These are phyloP conservation scores for Phytopythium montanum DNA, from an alignment of 352 stramenopile genomes.

Conservation along the genomic window DNA sequence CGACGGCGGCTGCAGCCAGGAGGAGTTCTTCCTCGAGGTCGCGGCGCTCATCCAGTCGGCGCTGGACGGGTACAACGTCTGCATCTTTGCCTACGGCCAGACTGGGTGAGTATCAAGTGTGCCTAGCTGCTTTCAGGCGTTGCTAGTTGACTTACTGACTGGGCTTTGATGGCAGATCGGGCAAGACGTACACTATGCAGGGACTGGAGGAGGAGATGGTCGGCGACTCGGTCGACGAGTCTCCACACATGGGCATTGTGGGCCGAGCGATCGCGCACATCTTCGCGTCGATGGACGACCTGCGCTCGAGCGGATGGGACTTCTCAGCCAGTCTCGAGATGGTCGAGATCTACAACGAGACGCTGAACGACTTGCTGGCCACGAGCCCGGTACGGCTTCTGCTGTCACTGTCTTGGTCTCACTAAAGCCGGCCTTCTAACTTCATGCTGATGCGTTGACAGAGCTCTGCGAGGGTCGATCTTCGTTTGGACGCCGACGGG, in stretches of 20 bases:
- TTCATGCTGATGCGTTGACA: conserved; percentile 6
- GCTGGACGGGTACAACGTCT: conserved; percentile 95
- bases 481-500: conserved; percentile 64
- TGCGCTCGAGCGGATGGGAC: conserved; percentile 66
- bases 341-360: conserved; percentile 98
- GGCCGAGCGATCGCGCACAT: conserved; percentile 76
- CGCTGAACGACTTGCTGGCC: conserved; percentile 91
- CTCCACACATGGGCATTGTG: conserved; percentile 74
- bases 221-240: conserved; percentile 33
- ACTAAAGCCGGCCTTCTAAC: not conserved
- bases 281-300: conserved; percentile 58
- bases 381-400: conserved; percentile 33
- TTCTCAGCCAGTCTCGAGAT: conserved; percentile 80
- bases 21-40: conserved; percentile 96
- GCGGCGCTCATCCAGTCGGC: conserved; percentile 93
- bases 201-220: conserved; percentile 38
- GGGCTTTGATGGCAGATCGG: conserved; percentile 36
- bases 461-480: conserved; percentile 64
- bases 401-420: not conserved
- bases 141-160: not conserved
- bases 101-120: conserved; percentile 44
- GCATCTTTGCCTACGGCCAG: conserved; percentile 93
- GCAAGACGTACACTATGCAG: conserved; percentile 90
- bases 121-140: too few relatives aligned
- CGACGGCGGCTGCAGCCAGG: conserved; percentile 89